A percentile compares a stretch with the other conserved stretches of the same genome.
Conservation (phyloP, 495 filamentous ascomycete species). For the Penicillium robsamsonii region DNA sequence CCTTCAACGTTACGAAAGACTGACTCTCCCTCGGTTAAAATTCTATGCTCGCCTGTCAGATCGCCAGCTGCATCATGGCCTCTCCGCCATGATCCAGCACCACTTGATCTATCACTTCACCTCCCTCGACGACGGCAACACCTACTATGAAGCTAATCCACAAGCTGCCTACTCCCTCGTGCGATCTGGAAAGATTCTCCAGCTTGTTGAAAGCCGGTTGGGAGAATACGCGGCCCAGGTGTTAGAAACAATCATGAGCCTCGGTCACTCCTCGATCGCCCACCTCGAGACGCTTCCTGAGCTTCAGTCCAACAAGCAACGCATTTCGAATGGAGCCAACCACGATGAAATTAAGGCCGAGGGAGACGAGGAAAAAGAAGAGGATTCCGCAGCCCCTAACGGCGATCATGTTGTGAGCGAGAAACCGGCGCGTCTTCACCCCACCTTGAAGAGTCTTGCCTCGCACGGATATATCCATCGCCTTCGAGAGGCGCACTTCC, state of each 20-base stretch:
- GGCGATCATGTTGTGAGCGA: conserved; percentile 21
- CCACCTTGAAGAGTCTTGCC: conserved; percentile 45
- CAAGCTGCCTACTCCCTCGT: conserved; percentile 73
- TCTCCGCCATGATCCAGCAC: conserved; percentile 83
- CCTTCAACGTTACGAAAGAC: conserved; percentile 73
- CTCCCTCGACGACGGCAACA: conserved; percentile 57
- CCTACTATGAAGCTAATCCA: conserved; percentile 78
- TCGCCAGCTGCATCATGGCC: conserved; percentile 69
- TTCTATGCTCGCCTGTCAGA: conserved; percentile 65
- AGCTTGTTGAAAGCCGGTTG: conserved; percentile 65
- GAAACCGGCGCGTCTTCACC: conserved; percentile 37
- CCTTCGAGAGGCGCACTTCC: conserved; percentile 50
- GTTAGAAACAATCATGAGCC: conserved; percentile 68
- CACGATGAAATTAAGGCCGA: conserved; percentile 30
- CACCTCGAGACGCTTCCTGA: conserved; percentile 58
- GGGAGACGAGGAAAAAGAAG: conserved; percentile 25
- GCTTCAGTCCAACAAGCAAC: conserved; percentile 19
- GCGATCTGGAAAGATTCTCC: conserved; percentile 78
- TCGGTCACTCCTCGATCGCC: conserved; percentile 72
- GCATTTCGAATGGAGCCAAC: conserved; percentile 34
- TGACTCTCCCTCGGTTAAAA: conserved; percentile 63
- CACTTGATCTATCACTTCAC: conserved; percentile 77
- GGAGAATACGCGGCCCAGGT: conserved; percentile 68
- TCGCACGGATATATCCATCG: conserved; percentile 49
- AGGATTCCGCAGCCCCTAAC: conserved; percentile 21